Evolutionary conservation across 805 yeast species (phyloP).

Genomic region (Saturnispora kantuleensis): DNA sequence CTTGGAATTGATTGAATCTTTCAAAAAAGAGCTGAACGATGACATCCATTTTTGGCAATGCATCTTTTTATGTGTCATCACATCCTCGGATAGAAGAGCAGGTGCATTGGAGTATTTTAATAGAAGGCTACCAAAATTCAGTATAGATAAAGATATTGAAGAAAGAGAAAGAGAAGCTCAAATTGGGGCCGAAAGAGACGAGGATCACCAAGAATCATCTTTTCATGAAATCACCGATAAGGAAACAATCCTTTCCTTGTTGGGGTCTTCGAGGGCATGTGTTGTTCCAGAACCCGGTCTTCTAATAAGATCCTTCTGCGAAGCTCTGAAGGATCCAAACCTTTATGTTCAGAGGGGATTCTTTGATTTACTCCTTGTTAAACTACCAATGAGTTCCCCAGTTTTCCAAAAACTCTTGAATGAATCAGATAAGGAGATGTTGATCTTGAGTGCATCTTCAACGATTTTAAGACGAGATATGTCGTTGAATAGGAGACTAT

Average conservation of each 20-base stretch:
- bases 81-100: constrained; percentile 67
- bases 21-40: constrained; percentile 48
- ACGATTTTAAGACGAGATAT: constrained; percentile 77
- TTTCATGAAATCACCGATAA: constrained; percentile 13
- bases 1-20: constrained; percentile 46
- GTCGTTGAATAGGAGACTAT: constrained; percentile 87
- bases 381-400: constrained; percentile 54
- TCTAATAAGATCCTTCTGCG: constrained; percentile 60
- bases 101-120: constrained; percentile 79
- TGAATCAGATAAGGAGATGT: constrained; percentile 42
- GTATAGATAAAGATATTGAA: constrained; percentile 1
- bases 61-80: constrained; percentile 61
- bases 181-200: constrained; percentile 3
- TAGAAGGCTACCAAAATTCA: constrained; percentile 54
- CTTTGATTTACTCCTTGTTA: constrained; percentile 65
- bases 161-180: constrained; percentile 2
- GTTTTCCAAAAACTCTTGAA: constrained; percentile 41
- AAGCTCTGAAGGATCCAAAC: constrained; percentile 57
- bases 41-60: constrained; percentile 83
- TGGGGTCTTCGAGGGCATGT: constrained; percentile 43
- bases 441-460: constrained; percentile 53
- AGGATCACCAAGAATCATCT: not conserved
- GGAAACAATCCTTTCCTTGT: constrained; percentile 15
- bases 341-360: constrained; percentile 80
- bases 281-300: constrained; percentile 73